Evolutionary conservation across 2,329 filamentous ascomycete genomes (phyloP).

Genomic region (Madurella fahalii): DNA sequence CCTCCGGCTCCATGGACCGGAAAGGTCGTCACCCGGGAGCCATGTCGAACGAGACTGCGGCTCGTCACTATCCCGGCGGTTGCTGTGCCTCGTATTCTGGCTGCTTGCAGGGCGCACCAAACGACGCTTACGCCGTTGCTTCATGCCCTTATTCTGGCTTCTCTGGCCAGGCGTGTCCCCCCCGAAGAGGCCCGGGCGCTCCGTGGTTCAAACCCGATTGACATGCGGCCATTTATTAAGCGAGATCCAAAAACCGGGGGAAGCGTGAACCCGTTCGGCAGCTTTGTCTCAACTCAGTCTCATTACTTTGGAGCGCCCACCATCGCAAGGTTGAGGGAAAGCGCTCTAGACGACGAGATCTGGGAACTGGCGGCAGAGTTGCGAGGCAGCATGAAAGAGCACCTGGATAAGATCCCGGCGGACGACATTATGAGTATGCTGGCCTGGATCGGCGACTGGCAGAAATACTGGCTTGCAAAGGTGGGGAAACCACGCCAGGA

Average conservation of each 20-base stretch:
- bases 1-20: slow-evolving; percentile 37
- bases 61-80: slow-evolving; percentile 34
- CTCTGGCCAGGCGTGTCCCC: slow-evolving; percentile 38
- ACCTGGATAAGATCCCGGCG: slow-evolving; percentile 33
- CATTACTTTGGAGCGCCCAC: slow-evolving; percentile 30
- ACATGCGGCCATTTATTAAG: slow-evolving; percentile 38
- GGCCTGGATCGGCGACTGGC: slow-evolving; percentile 41
- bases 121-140: slow-evolving; percentile 48
- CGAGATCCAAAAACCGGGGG: slow-evolving; percentile 25
- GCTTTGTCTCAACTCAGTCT: slow-evolving; percentile 36
- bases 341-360: slow-evolving; percentile 27
- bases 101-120: slow-evolving; percentile 37
- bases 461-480: slow-evolving; percentile 37
- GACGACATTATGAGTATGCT: slow-evolving; percentile 44
- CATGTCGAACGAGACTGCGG: slow-evolving; percentile 35
- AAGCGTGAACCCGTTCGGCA: slow-evolving; percentile 34
- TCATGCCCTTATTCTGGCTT: slow-evolving; percentile 42
- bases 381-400: slow-evolving; percentile 34
- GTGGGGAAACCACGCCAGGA: slow-evolving; percentile 39
- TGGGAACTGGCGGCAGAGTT: slow-evolving; percentile 41
- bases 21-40: slow-evolving; percentile 33
- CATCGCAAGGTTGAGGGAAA: slow-evolving; percentile 27
- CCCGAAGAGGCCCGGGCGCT: slow-evolving; percentile 34
- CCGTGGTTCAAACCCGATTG: slow-evolving; percentile 40
- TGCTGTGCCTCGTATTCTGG: slow-evolving; percentile 33